Base-by-base conservation (phyloP, 2,329 filamentous ascomycete species). In the Bipolaris bicolor region DNA sequence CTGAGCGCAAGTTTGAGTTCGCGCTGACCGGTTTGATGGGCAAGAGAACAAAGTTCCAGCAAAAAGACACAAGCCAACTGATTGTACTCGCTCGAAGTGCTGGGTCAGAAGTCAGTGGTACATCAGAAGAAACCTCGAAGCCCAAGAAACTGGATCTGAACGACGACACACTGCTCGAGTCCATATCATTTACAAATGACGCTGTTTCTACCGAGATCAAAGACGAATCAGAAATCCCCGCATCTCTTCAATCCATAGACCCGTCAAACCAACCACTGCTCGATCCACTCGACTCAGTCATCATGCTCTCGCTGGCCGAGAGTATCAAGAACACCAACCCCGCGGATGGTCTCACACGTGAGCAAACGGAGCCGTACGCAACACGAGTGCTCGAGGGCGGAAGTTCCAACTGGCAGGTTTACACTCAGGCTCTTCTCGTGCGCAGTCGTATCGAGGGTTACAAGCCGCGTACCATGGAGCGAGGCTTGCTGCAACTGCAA, bases 371-470 rank as follows among this genome's bases (percentile, higher is more conserved):
- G 1, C 95, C 95, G 0, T 99, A 94, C 72, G 95, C 95, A 0
- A 89, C 88, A 1, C 87, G 95, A 39, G 95, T 98, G 0, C 83
- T 99, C 1, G 86, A 90, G 7, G 92, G 95, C 59, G 93, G 94
- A 65, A 90, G 90, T 44, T 94, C 92, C 0, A 99, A 98, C 76
- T 99, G 95, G 95, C 95, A 98, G 75, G 89, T 97, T 33, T 98
- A 98, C 73, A 97, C 95, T 0, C 93, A 98, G 72, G 95, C 92
- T 0, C 81, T 99, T 7, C 82, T 99, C 0, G 90, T 98, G 1
- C 86, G 95, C 43, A 96, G 91, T 58, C 85, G 95, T 15, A 94
- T 98, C 52, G 95, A 99, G 76, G 84, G 93, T 0, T 93, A 96
- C 77, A 86, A 87, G 51, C 91, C 93, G 51, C 84, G 94, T 52